These are phyloP conservation scores for Aspergillus candidus DNA, from an alignment of 2,329 filamentous ascomycete species.

Conservation along the genomic window DNA sequence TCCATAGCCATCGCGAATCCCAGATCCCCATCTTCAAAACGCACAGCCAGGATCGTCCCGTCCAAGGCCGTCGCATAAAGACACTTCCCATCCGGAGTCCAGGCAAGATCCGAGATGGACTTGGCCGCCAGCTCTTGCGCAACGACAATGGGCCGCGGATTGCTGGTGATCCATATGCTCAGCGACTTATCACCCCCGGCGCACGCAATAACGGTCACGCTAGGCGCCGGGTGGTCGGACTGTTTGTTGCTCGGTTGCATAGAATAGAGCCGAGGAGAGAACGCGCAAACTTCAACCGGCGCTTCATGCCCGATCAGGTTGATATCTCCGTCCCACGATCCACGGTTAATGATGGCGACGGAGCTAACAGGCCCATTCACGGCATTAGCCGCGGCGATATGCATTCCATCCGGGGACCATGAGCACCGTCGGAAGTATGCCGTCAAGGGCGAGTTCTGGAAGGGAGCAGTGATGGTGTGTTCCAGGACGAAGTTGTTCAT, in stretches of 20 bases:
- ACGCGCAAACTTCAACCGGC: slow-evolving; percentile 93
- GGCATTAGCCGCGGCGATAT: slow-evolving; percentile 94
- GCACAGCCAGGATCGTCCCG: slow-evolving; percentile 73
- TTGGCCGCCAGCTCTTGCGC: slow-evolving; percentile 83
- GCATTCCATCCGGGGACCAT: slow-evolving; percentile 95
- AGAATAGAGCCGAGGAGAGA: slow-evolving; percentile 85
- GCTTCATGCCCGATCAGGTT: slow-evolving; percentile 96
- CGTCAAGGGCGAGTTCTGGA: slow-evolving; percentile 84
- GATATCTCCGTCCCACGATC: slow-evolving; percentile 92
- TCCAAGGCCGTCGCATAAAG: slow-evolving; percentile 84
- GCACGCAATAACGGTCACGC: slow-evolving; percentile 88
- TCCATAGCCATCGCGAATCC: slow-evolving; percentile 80
- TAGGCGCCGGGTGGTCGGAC: slow-evolving; percentile 22
- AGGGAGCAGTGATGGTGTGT: slow-evolving; percentile 81
- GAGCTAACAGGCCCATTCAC: slow-evolving; percentile 97
- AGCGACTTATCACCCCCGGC: slow-evolving; percentile 95
- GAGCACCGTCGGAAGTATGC: slow-evolving; percentile 96
- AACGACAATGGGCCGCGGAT: slow-evolving; percentile 82
- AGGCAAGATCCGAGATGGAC: slow-evolving; percentile 87
- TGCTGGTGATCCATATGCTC: slow-evolving; percentile 97
- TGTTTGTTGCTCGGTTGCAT: slow-evolving; percentile 55
- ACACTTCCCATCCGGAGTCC: slow-evolving; percentile 85
- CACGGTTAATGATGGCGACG: slow-evolving; percentile 89
- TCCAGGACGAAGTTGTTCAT: slow-evolving; percentile 95
- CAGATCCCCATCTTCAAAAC: slow-evolving; percentile 80